phyloP scores from a whole-genome alignment of 805 yeast species.

The Hanseniaspora vineae region DNA sequence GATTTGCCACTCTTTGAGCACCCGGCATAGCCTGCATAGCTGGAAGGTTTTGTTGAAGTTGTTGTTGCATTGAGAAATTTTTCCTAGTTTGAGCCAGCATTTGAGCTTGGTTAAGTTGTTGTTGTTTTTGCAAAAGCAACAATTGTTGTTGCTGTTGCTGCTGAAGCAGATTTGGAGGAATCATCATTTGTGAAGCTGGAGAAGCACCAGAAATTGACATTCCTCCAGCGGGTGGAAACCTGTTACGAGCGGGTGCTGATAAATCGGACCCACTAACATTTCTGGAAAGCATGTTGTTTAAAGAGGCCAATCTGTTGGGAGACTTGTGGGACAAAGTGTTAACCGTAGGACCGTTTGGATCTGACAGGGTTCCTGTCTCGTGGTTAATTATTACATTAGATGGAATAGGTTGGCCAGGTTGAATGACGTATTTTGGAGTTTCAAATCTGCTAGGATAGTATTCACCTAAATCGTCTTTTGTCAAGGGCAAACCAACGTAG shows the following conservation, averaged over 20 bases:
- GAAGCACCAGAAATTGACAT: no score
- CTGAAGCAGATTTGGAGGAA: conserved; percentile 15
- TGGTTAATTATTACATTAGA: conserved; percentile 22
- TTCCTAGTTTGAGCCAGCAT: no score
- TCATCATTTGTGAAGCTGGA: conserved; percentile 4
- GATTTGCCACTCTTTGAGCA: conserved; percentile 9
- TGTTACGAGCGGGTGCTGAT: not conserved
- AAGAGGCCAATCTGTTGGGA: not conserved
- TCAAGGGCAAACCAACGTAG: conserved; percentile 59
- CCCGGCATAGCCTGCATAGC: conserved; percentile 1
- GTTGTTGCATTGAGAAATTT: conserved; percentile 4
- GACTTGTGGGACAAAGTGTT: conserved; percentile 11
- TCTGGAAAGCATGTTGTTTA: not conserved
- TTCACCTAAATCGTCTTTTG: conserved; percentile 75
- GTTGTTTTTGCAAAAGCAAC: conserved; percentile 10
- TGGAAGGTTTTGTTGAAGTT: conserved; percentile 2
- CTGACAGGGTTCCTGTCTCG: conserved; percentile 19
- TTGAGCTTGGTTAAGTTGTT: conserved; percentile 4
- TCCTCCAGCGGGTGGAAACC: not conserved
- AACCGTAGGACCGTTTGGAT: conserved; percentile 10
- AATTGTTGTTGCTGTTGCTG: conserved; percentile 13
- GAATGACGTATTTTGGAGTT: conserved; percentile 30
- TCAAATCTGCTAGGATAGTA: conserved; percentile 36
- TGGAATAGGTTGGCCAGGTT: conserved; percentile 29
- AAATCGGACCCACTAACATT: not conserved